A percentile compares a stretch with the other conserved stretches of the same genome.
These are phyloP conservation scores for Pontederia crassipes DNA, from an alignment of 176 grass and related monocot genomes.

Conservation along the genomic window DNA sequence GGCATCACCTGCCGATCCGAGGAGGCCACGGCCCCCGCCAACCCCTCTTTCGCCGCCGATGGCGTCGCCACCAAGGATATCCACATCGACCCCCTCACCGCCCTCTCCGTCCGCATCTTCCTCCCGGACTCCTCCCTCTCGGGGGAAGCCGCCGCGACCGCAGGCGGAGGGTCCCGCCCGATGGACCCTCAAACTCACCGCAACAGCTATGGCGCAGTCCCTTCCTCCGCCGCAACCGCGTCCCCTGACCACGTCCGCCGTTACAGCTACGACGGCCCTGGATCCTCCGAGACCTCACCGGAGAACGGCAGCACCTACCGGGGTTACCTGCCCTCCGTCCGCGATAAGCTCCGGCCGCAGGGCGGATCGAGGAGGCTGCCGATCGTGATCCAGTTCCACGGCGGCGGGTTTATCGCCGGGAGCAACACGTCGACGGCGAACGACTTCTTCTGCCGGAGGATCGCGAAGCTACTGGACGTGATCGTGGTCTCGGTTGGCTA, in stretches of 20 bases:
- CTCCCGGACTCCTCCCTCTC: constrained; percentile 36
- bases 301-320: neutral
- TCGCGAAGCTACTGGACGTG: constrained; percentile 73
- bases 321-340: neutral
- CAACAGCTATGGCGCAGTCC: constrained; percentile 45
- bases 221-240: constrained; percentile 34
- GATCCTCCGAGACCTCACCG: no score
- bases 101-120: constrained; percentile 61
- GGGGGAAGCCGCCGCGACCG: constrained; percentile 30
- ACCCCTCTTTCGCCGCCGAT: constrained; percentile 51
- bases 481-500: constrained; percentile 70
- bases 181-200: neutral
- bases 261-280: neutral
- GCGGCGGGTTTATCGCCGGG: constrained; percentile 60
- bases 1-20: constrained; percentile 53
- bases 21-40: constrained; percentile 58
- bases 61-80: constrained; percentile 76
- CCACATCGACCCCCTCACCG: constrained; percentile 63
- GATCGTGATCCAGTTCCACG: constrained; percentile 82
- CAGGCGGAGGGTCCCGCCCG: neutral
- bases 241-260: constrained; percentile 9
- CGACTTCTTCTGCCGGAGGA: constrained; percentile 76
- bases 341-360: neutral
- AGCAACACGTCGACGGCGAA: constrained; percentile 60
- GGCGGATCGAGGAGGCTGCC: constrained; percentile 41